These are phyloP conservation scores for Ogataea pini DNA, from an alignment of 805 yeast species.

Conservation along the genomic window DNA sequence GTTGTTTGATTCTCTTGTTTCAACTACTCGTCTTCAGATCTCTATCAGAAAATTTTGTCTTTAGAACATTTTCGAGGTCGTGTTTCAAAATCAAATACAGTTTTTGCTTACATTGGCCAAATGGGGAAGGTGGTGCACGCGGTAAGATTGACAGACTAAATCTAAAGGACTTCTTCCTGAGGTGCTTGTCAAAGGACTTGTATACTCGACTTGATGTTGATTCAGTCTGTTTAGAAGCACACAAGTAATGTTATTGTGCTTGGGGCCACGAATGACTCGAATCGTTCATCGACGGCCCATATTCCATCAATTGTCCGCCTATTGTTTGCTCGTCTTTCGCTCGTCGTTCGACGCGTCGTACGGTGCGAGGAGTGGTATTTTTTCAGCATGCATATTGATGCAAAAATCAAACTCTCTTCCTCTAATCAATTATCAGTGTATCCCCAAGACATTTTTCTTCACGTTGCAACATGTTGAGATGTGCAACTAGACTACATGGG, in stretches of 20 bases:
- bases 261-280: no score
- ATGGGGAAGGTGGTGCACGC: neutral
- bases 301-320: no score
- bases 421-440: no score
- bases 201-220: no score
- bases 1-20: neutral
- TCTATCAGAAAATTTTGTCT: slow-evolving; percentile 9
- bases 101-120: slow-evolving; percentile 3
- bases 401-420: no score
- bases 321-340: no score
- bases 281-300: no score
- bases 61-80: slow-evolving; percentile 4
- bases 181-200: no score
- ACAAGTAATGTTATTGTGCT: no score
- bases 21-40: neutral
- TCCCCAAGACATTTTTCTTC: neutral
- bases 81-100: slow-evolving; percentile 1
- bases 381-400: neutral
- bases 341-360: neutral
- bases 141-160: neutral
- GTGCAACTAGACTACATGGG: neutral
- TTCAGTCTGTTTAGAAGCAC: no score
- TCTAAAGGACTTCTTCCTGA: no score
- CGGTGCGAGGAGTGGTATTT: neutral
- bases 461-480: slow-evolving; percentile 2